A percentile compares a stretch with the other conserved stretches of the same genome.
phyloP scores from a whole-genome alignment of 306 rosid genomes.

The Erythrophleum fordii region DNA sequence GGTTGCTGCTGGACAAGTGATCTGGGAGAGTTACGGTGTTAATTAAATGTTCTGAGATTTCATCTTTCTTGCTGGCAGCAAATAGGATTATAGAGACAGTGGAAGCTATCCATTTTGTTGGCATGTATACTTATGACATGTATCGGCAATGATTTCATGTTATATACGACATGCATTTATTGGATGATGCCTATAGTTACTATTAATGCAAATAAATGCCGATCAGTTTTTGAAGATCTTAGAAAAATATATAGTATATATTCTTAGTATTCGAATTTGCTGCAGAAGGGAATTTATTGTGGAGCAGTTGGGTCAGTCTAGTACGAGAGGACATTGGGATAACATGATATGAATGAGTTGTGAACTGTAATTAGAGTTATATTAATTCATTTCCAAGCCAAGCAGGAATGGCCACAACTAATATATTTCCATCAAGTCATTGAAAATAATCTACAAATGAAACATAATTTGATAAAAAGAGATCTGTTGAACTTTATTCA shows the following conservation, averaged over 20 bases:
- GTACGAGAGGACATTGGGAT: neutral
- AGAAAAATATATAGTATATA: neutral
- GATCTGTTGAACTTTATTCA: slow-evolving; percentile 17
- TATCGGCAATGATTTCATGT: slow-evolving; percentile 4
- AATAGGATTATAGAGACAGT: neutral
- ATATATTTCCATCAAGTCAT: neutral
- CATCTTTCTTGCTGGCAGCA: slow-evolving; percentile 14
- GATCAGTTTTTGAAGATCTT: neutral
- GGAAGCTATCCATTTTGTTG: neutral
- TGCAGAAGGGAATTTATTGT: neutral
- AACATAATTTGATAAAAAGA: slow-evolving; percentile 10
- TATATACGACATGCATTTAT: neutral
- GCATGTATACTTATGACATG: neutral
- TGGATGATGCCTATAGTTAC: neutral
- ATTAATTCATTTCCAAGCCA: neutral
- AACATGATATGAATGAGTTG: slow-evolving; percentile 1
- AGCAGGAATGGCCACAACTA: neutral
- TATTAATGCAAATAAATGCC: neutral
- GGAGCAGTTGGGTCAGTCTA: neutral
- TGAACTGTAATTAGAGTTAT: slow-evolving; percentile 11
- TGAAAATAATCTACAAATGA: neutral
- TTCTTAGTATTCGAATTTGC: neutral
- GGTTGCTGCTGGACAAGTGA: neutral
- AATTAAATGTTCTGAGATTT: slow-evolving; percentile 27
- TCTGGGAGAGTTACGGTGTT: slow-evolving; percentile 9